Conservation (phyloP, 768 basidiomycete species). For the Suillus decipiens region DNA sequence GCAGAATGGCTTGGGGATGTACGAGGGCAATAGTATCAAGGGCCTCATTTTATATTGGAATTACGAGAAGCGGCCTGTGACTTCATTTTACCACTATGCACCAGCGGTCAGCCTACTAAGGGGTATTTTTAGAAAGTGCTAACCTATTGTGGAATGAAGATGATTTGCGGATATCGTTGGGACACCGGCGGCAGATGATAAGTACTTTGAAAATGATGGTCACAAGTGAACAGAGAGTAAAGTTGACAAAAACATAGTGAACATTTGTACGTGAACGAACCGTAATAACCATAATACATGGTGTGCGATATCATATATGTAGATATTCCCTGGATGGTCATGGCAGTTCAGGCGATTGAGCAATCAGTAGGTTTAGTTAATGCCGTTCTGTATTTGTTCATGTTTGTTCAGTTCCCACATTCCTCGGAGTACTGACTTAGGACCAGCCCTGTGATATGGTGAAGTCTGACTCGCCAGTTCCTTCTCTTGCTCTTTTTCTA, state of each 20-base stretch:
- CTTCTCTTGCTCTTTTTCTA: not conserved
- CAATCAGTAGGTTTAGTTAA: too few species aligned
- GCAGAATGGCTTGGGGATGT: not conserved
- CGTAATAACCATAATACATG: not conserved
- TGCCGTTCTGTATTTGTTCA: too few species aligned
- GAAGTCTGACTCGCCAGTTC: not conserved
- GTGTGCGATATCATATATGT: not conserved
- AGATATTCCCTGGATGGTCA: not conserved
- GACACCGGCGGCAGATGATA: not conserved
- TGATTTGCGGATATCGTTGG: not conserved
- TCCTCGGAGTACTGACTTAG: too few species aligned
- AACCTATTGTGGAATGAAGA: not conserved
- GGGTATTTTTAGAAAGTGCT: not conserved
- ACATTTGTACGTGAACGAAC: not conserved
- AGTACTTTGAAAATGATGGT: not conserved
- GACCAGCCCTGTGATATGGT: not conserved
- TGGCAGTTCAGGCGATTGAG: not conserved
- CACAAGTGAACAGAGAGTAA: not conserved
- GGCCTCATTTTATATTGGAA: not conserved
- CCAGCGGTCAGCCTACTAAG: not conserved
- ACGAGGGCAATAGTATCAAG: not conserved
- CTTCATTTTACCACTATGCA: not conserved
- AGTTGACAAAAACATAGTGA: not conserved
- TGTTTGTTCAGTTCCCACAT: too few species aligned
- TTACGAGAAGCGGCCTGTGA: not conserved